Base-by-base conservation (phyloP, 2,329 filamentous ascomycete genomes). In the Colletotrichum tropicicola region DNA sequence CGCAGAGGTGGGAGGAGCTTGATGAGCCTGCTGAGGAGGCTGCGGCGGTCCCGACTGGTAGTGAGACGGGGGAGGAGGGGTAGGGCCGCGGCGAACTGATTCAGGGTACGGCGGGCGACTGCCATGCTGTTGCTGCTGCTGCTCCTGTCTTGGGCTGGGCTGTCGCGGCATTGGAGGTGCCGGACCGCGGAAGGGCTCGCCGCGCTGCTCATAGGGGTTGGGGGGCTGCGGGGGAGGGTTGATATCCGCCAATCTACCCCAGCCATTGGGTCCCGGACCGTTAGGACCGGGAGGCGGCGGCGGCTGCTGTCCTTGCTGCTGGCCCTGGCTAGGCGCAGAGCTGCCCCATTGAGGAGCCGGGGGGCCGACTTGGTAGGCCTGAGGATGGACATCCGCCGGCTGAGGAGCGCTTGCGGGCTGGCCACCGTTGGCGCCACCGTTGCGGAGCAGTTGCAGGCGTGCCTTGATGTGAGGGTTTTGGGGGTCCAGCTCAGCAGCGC, bases 381-480 rank as follows among this genome's bases (percentile, higher is more conserved):
- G 93, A 52, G 95, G 95, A 76, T 98, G 94, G 21, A 98, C 94
- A 78, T 99, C 96, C 73, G 97, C 95, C 7, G 96, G 95, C 72
- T 96, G 88, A n/a, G 95, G 94, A 54, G 91, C 92, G 70, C 85
- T 90, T 70, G 86, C 90, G 72, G 91, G 92, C 66, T 91, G 85
- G 71, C 91, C 84, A 66, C 92, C 90, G 74, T 89, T 91, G 67
- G 89, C 86, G 71, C 92, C 91, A 17, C 93, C 93, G 68, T 89
- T 94, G 63, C 96, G 92, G 61, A 99, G 87, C 48, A 99, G 85
- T 75, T 97, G 92, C 67, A 99, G 85, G 67, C 96, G 90, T 62
- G 94, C 94, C 79, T 98, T 98, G 84, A 99, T 98, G 77, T 98
- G 95, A 39, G 93, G 92, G 75, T 99, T 98, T 67, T 84, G 85